Evolutionary conservation across 2,329 filamentous ascomycete species (phyloP), one percentile per base, ranked within the genome.

Genomic region (Gnomoniopsis sp.): DNA sequence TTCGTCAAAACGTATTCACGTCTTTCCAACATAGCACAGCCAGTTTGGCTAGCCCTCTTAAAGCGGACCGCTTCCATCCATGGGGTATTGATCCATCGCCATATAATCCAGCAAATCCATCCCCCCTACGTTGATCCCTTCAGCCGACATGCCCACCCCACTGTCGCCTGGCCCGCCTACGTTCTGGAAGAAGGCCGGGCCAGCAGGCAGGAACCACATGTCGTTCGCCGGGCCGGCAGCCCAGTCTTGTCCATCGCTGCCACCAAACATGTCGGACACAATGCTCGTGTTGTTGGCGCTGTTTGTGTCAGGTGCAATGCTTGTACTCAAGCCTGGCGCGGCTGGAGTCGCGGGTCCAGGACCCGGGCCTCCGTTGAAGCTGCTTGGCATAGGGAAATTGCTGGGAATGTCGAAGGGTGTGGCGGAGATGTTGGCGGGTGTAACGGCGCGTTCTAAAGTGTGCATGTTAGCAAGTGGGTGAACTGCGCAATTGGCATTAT

Each of bases 51-150:
- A 33, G 23, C 19, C 17, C 23, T 34, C 23, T 36, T 26, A 59
- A 2, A 59, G 49, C 26, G 57, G 57, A 10, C 50, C 54, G 17
- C 58, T 49, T 22, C 65, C 65, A 34, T 67, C 64, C 48, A 68
- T 56, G 11, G 77, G 72, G 49, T 77, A 78, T 43, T 75, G 73
- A 43, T 84, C 85, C 80, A 87, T 84, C 8, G 83, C 81, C 84
- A 88, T 87, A 63, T 85, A 88, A 67, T 89, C 86, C 15, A 89
- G 77, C 65, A 89, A 68, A 67, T 89, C 86, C 34, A 88, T 75
- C 0, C 86, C 86, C 11, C 85, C 85, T 2, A 88, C 82, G 64
- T 87, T 87, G 52, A 88, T 82, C 30, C 85, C 85, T 64, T 88
- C 85, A 10, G 85, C 83, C 2, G 85, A 88, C 82, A 88, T 87